Base-by-base conservation (phyloP, 2,329 filamentous ascomycete genomes). In the Neofusicoccum parvum region DNA sequence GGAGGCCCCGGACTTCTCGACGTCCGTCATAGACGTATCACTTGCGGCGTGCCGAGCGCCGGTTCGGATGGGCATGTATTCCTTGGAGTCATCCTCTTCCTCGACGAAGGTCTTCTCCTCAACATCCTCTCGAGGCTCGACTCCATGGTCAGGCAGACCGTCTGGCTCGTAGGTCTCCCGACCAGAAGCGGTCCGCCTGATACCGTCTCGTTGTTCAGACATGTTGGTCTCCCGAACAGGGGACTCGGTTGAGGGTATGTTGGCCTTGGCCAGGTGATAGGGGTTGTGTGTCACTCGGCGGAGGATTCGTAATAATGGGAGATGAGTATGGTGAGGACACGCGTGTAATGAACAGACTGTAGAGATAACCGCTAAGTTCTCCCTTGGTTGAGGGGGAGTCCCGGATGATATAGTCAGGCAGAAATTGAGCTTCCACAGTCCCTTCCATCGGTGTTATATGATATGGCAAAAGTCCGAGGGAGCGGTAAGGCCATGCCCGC, bases 121-220 rank as follows among this genome's bases (percentile, higher is more conserved):
- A 12, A 23, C 58, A 3, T 66, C 58, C 14, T 63, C 32, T n/a
- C 46, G 46, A 32, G 10, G 48, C 11, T 46, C 23, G 23, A 20
- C 3, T 17, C 1, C 54, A 17, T 46, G 7, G 3, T 59, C 20
- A n/a, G 48, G 34, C 37, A 72, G 70, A 10, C 73, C 72, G 53
- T 74, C 73, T 17, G 72, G 73, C 12, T 65, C 69, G 45, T 75
- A 74, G 10, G 73, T 74, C 54, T 74, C 71, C 27, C 72, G 70
- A 4, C 72, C 72, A 39, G 74, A 75, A 23, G 70, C 59, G 34
- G 71, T 76, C 15, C 72, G 68, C 27, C 69, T 60, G 11, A 72
- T 70, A 27, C 72, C 72, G 41, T 63, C 50, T n/a, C 17, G 15
- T 7, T 7, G 32, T 23, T 39, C 27, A 49, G 58, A 39, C 58